Conservation (phyloP, 805 yeast genomes). For the Teunomyces kruisii region DNA sequence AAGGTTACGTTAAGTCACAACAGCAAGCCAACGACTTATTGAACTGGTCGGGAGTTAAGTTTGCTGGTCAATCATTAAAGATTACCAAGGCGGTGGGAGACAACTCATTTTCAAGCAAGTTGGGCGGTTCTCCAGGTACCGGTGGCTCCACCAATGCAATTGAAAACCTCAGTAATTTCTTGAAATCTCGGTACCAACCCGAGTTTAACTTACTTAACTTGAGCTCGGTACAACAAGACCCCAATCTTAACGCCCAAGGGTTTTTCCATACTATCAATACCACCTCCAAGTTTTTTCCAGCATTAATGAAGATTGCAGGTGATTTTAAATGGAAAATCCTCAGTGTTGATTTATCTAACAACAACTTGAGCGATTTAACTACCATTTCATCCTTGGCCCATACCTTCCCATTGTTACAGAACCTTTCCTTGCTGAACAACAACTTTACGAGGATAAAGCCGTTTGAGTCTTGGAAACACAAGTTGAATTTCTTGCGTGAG, state of each 20-base stretch:
- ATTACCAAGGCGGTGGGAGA: slow-evolving; percentile 39
- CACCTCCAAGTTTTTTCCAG: slow-evolving; percentile 82
- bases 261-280: slow-evolving; percentile 61
- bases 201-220: slow-evolving; percentile 67
- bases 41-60: slow-evolving; percentile 72
- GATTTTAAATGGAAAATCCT: slow-evolving; percentile 57
- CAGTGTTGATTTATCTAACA: slow-evolving; percentile 67
- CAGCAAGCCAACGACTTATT: slow-evolving; percentile 59
- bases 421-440: slow-evolving; percentile 80
- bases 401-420: slow-evolving; percentile 72
- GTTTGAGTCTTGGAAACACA: slow-evolving; percentile 75
- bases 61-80: slow-evolving; percentile 70
- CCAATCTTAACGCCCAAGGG: slow-evolving; percentile 56
- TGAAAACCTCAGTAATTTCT: slow-evolving; percentile 57
- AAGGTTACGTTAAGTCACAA: slow-evolving; percentile 55
- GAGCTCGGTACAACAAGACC: slow-evolving; percentile 63
- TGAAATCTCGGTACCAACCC: slow-evolving; percentile 67
- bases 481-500: slow-evolving; percentile 72
- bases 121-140: slow-evolving; percentile 6
- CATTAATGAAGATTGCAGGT: slow-evolving; percentile 78
- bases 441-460: slow-evolving; percentile 55
- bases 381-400: slow-evolving; percentile 64
- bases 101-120: slow-evolving; percentile 14
- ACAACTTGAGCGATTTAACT: slow-evolving; percentile 57
- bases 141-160: slow-evolving; percentile 47